phyloP scores from a whole-genome alignment of 495 filamentous ascomycete species.

The Chaetomium tenue region DNA sequence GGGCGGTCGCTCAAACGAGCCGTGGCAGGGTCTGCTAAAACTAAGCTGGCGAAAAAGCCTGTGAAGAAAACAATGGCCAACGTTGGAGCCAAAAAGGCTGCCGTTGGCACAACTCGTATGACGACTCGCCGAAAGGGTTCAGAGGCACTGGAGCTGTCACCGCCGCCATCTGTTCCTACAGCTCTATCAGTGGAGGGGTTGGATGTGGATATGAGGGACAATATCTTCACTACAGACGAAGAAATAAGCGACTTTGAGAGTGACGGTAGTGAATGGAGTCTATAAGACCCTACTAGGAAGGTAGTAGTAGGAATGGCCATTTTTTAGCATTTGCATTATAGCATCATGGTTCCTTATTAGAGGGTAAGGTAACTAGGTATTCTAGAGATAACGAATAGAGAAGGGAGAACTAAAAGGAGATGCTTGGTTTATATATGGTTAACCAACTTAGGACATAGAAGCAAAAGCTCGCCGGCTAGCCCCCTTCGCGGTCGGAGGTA shows the following conservation, averaged over 20 bases:
- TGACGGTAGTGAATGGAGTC: conserved; percentile 21
- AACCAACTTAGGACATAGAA: no score
- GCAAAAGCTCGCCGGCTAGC: no score
- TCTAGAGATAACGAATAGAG: no score
- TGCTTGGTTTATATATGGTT: no score
- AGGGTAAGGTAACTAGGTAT: no score
- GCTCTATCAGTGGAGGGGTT: no score
- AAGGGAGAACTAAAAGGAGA: no score
- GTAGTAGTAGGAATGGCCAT: no score
- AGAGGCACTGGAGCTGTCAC: background rate
- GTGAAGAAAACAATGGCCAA: background rate
- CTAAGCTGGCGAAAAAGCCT: background rate
- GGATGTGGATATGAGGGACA: background rate
- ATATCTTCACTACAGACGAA: conserved; percentile 16
- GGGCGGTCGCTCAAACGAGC: conserved; percentile 13
- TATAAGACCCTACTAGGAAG: no score
- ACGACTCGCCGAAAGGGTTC: conserved; percentile 9
- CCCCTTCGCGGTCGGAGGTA: no score
- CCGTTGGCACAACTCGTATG: background rate
- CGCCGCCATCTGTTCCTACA: background rate
- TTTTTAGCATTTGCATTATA: no score
- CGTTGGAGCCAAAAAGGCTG: conserved; percentile 4
- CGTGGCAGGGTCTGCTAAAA: background rate
- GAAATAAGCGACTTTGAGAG: conserved; percentile 16
- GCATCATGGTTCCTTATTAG: no score